Evolutionary conservation across 176 grass and related monocot genomes (phyloP).

Genomic region (Raddia distichophylla): DNA sequence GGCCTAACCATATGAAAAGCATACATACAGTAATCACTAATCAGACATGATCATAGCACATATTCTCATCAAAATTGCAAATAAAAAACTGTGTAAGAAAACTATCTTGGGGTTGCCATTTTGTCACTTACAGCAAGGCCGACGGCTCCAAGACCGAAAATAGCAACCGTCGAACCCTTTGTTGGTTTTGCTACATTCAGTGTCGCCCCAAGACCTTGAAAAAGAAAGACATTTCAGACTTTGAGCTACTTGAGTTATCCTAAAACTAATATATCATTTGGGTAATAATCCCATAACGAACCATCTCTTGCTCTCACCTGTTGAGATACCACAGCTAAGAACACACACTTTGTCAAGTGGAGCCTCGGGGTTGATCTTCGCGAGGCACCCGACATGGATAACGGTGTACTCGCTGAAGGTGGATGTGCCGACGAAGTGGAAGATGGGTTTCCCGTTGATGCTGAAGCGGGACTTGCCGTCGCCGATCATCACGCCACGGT

Average conservation of each 20-base stretch:
- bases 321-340: constrained; percentile 82
- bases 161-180: constrained; percentile 64
- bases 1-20: constrained; percentile 48
- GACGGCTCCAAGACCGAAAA: constrained; percentile 88
- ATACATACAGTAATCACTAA: not conserved
- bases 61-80: not conserved
- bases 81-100: not conserved
- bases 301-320: constrained; percentile 49
- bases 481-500: constrained; percentile 73
- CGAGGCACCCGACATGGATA: constrained; percentile 71
- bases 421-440: constrained; percentile 82
- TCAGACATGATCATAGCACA: not conserved
- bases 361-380: constrained; percentile 67
- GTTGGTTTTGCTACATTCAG: constrained; percentile 82
- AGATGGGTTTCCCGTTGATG: constrained; percentile 66
- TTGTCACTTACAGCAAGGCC: constrained; percentile 72
- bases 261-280: too few relatives aligned
- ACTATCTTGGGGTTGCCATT: not conserved
- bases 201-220: constrained; percentile 77
- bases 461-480: constrained; percentile 66
- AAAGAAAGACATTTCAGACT: not conserved
- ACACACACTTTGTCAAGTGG: constrained; percentile 89
- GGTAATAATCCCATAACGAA: not conserved
- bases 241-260: not conserved
- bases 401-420: constrained; percentile 96